A percentile compares a stretch with the other conserved stretches of the same genome.
These are phyloP conservation scores for Berkeleyomyces basicola DNA, from an alignment of 2,329 filamentous ascomycete species.

Conservation along the genomic window DNA sequence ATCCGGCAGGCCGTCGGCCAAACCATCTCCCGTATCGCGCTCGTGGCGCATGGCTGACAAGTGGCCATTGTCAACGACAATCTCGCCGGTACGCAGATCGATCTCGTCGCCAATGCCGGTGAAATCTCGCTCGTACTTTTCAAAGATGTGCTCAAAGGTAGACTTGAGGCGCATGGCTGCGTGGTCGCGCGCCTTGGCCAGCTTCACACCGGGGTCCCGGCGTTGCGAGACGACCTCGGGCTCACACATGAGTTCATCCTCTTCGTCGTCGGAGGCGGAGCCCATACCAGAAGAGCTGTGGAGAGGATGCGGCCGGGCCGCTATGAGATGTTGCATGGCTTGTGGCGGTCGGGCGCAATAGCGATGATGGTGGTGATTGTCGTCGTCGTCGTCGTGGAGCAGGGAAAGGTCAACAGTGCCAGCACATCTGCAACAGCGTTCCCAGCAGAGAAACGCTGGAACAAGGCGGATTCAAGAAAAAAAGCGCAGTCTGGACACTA, in stretches of 20 bases:
- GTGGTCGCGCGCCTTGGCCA: slow-evolving; percentile 44
- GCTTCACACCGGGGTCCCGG: slow-evolving; percentile 37
- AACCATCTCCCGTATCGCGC: slow-evolving; percentile 29
- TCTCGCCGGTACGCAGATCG: slow-evolving; percentile 61
- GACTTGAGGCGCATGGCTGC: slow-evolving; percentile 61
- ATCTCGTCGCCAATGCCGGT: slow-evolving; percentile 76
- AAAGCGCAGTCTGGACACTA: not conserved
- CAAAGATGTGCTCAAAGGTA: slow-evolving; percentile 77
- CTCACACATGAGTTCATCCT: slow-evolving; percentile 32
- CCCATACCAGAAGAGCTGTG: not conserved
- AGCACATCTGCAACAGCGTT: not conserved
- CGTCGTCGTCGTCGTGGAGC: not conserved
- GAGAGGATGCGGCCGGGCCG: not conserved
- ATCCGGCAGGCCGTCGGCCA: slow-evolving; percentile 16
- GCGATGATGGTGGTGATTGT: not conserved
- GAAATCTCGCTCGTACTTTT: slow-evolving; percentile 76
- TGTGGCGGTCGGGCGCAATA: not conserved
- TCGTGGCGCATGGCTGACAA: slow-evolving; percentile 42
- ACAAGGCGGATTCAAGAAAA: not conserved
- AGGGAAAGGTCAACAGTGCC: not conserved
- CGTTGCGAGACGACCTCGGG: slow-evolving; percentile 30
- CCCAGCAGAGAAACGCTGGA: not conserved
- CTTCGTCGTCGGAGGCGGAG: slow-evolving; percentile 23
- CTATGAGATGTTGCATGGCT: not conserved
- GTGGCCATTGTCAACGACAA: slow-evolving; percentile 88